Base-by-base conservation (phyloP, 352 stramenopile species). In the Blastocystis sp. region DNA sequence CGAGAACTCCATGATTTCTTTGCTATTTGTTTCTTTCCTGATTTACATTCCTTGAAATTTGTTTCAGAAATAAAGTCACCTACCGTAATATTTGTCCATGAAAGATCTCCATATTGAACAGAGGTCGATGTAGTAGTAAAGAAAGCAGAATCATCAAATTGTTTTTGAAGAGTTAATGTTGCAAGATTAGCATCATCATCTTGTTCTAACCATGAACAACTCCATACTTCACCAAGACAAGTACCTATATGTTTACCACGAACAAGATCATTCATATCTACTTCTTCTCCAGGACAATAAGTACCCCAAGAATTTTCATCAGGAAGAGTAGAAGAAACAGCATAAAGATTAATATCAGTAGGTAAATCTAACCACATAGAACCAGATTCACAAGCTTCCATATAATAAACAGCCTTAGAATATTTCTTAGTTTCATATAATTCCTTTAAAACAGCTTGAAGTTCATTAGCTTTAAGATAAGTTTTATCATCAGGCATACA, bases 381-480 rank as follows among this genome's bases (percentile, higher is more conserved):
- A 0, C 81, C 81, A 0, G 77, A 86, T 55, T 90, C 76, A 47
- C 81, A 90, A 0, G 81, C 80, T 77, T 90, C 80, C 62, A 78
- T 21, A 16, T 43, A 41, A 42, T 43, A 62, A 30, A 62, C 25
- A 10, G 54, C 10, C 19, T 44, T 62, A 44, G 84, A 83, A 75
- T 84, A 86, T 69, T 74, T 79, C 52, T 81, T 76, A 45, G 77
- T 70, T 2, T 67, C 45, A 66, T 82, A 67, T 80, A 90, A 88
- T 2, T 66, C 70, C 45, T 72, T 52, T 32, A 90, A 72, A 23
- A 78, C 72, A 7, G 66, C 35, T 2, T 76, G 73, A 4, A 88
- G 70, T 13, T 71, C 70, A 28, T 73, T 67, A 21, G 78, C 70
- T 10, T 73, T 74, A n/a, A 90, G 23, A 21, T 58, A 68, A 43